Evolutionary conservation across 2,329 filamentous ascomycete genomes (phyloP).

Genomic region (Pseudophaeomoniella oleicola): DNA sequence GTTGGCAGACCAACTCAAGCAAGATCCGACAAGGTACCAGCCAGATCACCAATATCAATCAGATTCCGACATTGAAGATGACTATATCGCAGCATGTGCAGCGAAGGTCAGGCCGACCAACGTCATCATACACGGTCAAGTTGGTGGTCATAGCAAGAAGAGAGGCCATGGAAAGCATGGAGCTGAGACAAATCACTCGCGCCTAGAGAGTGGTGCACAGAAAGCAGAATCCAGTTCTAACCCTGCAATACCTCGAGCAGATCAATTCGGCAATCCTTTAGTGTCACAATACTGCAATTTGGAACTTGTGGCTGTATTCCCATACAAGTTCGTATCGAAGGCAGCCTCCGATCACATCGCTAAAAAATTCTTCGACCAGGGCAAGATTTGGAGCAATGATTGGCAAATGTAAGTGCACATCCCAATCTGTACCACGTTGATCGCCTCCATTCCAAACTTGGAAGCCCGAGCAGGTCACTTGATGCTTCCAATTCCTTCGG

Average conservation of each 20-base stretch:
- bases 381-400: constrained; percentile 31
- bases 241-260: neutral
- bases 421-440: neutral
- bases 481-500: no score
- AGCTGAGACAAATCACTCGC: neutral
- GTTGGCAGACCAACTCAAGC: no score
- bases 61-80: constrained; percentile 1
- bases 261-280: constrained; percentile 6
- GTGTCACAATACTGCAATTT: constrained; percentile 23
- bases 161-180: neutral
- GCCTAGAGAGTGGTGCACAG: neutral
- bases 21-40: no score
- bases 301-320: constrained; percentile 22
- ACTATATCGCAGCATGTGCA: constrained; percentile 3
- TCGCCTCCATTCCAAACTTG: no score
- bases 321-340: constrained; percentile 25
- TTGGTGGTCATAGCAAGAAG: neutral
- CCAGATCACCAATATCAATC: no score
- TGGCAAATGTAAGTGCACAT: constrained; percentile 66
- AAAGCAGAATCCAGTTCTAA: neutral
- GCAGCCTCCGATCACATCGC: constrained; percentile 19
- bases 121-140: no score
- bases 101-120: neutral
- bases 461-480: no score
- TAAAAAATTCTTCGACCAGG: constrained; percentile 22